These are phyloP conservation scores for Sphagnurus paluster DNA, from an alignment of 1,284 basidiomycete species.

Conservation along the genomic window DNA sequence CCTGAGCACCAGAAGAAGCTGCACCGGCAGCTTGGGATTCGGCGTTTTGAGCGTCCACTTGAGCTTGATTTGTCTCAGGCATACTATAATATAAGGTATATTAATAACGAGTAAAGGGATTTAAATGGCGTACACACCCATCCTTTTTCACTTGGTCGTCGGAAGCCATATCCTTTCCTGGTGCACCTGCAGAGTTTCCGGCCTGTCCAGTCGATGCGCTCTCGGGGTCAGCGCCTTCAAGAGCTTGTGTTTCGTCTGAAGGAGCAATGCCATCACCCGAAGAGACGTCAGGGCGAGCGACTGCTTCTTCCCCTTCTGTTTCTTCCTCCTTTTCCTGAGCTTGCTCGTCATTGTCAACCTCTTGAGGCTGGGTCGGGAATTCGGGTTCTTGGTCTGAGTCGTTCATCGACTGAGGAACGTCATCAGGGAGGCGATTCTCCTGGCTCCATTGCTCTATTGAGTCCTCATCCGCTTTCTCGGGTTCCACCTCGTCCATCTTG, in stretches of 20 bases:
- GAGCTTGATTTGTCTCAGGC: slow-evolving; percentile 25
- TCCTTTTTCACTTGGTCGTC: slow-evolving; percentile 30
- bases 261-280: slow-evolving; percentile 35
- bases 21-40: slow-evolving; percentile 36
- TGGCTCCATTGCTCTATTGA: slow-evolving; percentile 43
- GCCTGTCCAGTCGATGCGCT: slow-evolving; percentile 31
- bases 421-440: slow-evolving; percentile 42
- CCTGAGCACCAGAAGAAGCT: slow-evolving; percentile 41
- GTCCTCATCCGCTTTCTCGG: slow-evolving; percentile 36
- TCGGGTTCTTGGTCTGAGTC: slow-evolving; percentile 36
- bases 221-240: slow-evolving; percentile 31
- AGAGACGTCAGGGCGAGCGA: slow-evolving; percentile 41
- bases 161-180: slow-evolving; percentile 28
- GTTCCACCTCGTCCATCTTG: slow-evolving; percentile 18
- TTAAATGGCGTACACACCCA: slow-evolving; percentile 27
- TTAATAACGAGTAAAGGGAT: slow-evolving; percentile 3
- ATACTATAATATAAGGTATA: slow-evolving; percentile 18
- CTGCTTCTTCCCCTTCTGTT: slow-evolving; percentile 35
- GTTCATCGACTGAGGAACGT: slow-evolving; percentile 25
- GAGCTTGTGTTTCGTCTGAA: slow-evolving; percentile 28
- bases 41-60: slow-evolving; percentile 23
- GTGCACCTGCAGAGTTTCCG: slow-evolving; percentile 30
- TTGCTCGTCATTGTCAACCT: slow-evolving; percentile 22
- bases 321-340: slow-evolving; percentile 25
- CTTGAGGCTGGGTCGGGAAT: slow-evolving; percentile 40